Percentiles rank a stretch among this genome's conserved stretches.
Evolutionary conservation across 2,329 filamentous ascomycete species (phyloP).

Genomic region (Phaeosphaeriaceae sp.): DNA sequence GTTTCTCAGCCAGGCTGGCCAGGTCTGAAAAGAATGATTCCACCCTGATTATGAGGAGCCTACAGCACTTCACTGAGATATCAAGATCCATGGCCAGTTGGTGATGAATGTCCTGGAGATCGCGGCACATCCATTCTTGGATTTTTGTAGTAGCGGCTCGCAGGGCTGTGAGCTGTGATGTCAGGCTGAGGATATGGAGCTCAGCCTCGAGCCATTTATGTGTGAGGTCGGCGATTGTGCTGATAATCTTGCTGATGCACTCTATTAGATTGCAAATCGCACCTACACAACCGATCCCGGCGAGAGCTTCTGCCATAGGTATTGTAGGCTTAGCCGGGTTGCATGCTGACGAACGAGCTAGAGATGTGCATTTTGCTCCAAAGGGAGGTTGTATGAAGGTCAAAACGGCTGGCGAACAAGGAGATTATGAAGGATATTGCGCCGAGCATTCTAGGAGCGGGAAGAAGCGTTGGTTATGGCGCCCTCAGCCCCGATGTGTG

Average conservation of each 20-base stretch:
- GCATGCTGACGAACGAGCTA: too few relatives aligned
- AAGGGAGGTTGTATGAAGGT: too few relatives aligned
- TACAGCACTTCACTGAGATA: constrained; percentile 13
- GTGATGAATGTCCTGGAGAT: constrained; percentile 13
- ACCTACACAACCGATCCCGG: constrained; percentile 8
- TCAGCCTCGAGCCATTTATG: constrained; percentile 11
- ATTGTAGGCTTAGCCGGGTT: too few relatives aligned
- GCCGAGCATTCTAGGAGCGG: too few relatives aligned
- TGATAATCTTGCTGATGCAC: constrained; percentile 6
- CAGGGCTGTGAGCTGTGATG: constrained; percentile 16
- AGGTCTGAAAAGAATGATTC: constrained; percentile 9
- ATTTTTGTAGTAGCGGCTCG: constrained; percentile 20
- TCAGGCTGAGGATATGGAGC: constrained; percentile 18
- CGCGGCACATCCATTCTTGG: constrained; percentile 17
- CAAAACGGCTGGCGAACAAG: too few relatives aligned
- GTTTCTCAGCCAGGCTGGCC: not conserved
- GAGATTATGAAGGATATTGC: too few relatives aligned
- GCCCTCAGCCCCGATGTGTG: too few relatives aligned
- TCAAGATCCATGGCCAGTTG: constrained; percentile 25
- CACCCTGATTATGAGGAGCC: constrained; percentile 11
- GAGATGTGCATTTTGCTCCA: too few relatives aligned
- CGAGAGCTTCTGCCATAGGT: constrained; percentile 9
- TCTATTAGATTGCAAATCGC: constrained; percentile 10
- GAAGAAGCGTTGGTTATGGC: too few relatives aligned
- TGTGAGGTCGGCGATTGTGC: not conserved